These are phyloP conservation scores for Fusarium musae DNA, from an alignment of 2,329 filamentous ascomycete genomes.

Conservation along the genomic window DNA sequence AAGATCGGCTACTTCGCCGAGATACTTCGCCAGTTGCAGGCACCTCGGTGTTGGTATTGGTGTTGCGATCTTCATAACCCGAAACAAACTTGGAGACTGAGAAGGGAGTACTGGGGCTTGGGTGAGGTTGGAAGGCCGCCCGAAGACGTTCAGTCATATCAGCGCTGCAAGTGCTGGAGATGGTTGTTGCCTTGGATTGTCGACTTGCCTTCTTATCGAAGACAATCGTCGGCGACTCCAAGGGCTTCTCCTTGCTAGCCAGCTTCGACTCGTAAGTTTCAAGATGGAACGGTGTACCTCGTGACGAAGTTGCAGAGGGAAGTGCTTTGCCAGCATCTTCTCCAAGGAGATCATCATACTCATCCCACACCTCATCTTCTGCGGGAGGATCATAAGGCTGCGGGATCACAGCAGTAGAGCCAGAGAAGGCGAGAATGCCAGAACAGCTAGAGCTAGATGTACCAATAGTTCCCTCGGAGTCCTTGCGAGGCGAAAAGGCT, in stretches of 20 bases:
- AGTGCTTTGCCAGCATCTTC: constrained; percentile 62
- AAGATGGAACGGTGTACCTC: constrained; percentile 66
- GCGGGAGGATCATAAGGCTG: constrained; percentile 68
- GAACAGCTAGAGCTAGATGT: constrained; percentile 72
- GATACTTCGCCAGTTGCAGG: constrained; percentile 47
- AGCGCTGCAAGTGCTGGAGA: constrained; percentile 64
- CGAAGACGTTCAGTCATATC: constrained; percentile 66
- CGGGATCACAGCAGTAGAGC: constrained; percentile 75
- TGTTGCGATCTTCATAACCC: constrained; percentile 37
- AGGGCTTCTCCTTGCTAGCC: constrained; percentile 50
- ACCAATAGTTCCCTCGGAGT: constrained; percentile 69
- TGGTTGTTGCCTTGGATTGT: constrained; percentile 49
- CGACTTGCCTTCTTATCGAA: constrained; percentile 47
- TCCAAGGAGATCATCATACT: constrained; percentile 89
- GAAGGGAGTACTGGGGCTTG: constrained; percentile 56
- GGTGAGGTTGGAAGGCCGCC: constrained; percentile 57
- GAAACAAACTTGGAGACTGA: constrained; percentile 55
- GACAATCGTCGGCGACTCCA: constrained; percentile 62
- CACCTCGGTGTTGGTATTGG: constrained; percentile 28
- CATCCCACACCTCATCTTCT: constrained; percentile 93
- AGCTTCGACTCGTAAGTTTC: constrained; percentile 58
- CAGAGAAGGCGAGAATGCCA: constrained; percentile 67
- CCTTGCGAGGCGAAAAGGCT: constrained; percentile 76
- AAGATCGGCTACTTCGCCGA: constrained; percentile 47
- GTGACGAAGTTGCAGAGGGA: constrained; percentile 66